These are phyloP conservation scores for Alternaria sp. DNA, from an alignment of 2,329 filamentous ascomycete genomes.

Conservation along the genomic window DNA sequence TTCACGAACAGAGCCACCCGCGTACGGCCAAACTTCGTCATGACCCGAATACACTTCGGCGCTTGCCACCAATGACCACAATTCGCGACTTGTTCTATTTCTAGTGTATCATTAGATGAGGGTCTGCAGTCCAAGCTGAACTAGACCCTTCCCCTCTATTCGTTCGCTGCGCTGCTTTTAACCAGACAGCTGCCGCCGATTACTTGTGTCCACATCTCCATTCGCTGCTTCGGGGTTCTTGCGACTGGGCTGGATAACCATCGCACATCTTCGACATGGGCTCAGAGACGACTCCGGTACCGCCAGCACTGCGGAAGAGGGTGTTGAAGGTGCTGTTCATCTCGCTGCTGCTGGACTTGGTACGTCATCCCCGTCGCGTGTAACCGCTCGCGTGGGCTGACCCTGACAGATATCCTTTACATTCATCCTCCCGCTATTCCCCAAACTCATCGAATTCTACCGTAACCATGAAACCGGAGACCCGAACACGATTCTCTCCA, in stretches of 20 bases:
- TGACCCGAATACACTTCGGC: slow-evolving; percentile 18
- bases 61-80: slow-evolving; percentile 10
- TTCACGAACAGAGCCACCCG: slow-evolving; percentile 18
- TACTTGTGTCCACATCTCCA: slow-evolving; percentile 16
- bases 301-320: slow-evolving; percentile 68
- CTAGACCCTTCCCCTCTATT: slow-evolving; percentile 18
- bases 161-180: slow-evolving; percentile 23
- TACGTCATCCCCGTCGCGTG: slow-evolving; percentile 55
- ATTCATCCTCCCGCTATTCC: slow-evolving; percentile 96
- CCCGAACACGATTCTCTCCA: slow-evolving; percentile 72
- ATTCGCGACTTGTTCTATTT: slow-evolving; percentile 22
- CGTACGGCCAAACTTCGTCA: slow-evolving; percentile 19
- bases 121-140: slow-evolving; percentile 13
- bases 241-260: neutral
- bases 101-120: slow-evolving; percentile 15
- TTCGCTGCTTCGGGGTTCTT: neutral
- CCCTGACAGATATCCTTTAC: slow-evolving; percentile 88
- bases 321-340: slow-evolving; percentile 88
- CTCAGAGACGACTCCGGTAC: slow-evolving; percentile 43
- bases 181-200: slow-evolving; percentile 18
- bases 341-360: slow-evolving; percentile 87
- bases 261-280: slow-evolving; percentile 19
- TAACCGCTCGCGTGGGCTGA: slow-evolving; percentile 14
- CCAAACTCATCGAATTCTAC: slow-evolving; percentile 95
- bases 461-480: slow-evolving; percentile 76